Evolutionary conservation across 805 yeast species (phyloP).

Genomic region (Candida coleopterorum): DNA sequence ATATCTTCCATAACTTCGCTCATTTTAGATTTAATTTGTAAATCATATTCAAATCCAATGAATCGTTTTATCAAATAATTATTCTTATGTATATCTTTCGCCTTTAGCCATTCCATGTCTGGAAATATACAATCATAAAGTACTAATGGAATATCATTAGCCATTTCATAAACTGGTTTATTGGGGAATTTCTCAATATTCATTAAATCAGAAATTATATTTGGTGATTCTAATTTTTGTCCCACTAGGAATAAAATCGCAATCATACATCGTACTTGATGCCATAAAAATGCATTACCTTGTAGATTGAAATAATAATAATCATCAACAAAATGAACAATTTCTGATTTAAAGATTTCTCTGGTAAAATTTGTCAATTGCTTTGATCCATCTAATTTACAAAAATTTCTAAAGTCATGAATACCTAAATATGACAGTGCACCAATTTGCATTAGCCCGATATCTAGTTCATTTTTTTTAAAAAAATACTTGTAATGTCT

Average conservation of each 20-base stretch:
- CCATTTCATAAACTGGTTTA: slow-evolving; percentile 83
- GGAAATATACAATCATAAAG: slow-evolving; percentile 80
- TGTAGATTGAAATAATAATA: slow-evolving; percentile 67
- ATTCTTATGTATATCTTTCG: slow-evolving; percentile 22
- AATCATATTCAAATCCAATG: slow-evolving; percentile 50
- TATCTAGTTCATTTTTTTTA: slow-evolving; percentile 49
- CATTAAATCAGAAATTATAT: slow-evolving; percentile 53
- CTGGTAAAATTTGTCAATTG: slow-evolving; percentile 81
- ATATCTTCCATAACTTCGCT: slow-evolving; percentile 40
- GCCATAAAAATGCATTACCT: slow-evolving; percentile 95
- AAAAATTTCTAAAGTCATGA: slow-evolving; percentile 91
- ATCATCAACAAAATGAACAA: slow-evolving; percentile 37
- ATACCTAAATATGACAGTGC: slow-evolving; percentile 61
- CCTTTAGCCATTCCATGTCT: slow-evolving; percentile 61
- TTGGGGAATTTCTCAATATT: slow-evolving; percentile 53
- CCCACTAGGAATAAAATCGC: slow-evolving; percentile 79
- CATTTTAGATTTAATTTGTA: slow-evolving; percentile 52
- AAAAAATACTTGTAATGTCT: slow-evolving; percentile 87
- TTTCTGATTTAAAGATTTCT: slow-evolving; percentile 49
- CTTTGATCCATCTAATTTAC: slow-evolving; percentile 91
- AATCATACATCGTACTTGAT: slow-evolving; percentile 95
- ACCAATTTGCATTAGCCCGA: slow-evolving; percentile 65
- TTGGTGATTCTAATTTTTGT: slow-evolving; percentile 63
- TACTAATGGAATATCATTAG: slow-evolving; percentile 81
- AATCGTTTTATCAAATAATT: slow-evolving; percentile 34